phyloP scores from a whole-genome alignment of 140 eudicot species.

The Erigeron philadelphicus region DNA sequence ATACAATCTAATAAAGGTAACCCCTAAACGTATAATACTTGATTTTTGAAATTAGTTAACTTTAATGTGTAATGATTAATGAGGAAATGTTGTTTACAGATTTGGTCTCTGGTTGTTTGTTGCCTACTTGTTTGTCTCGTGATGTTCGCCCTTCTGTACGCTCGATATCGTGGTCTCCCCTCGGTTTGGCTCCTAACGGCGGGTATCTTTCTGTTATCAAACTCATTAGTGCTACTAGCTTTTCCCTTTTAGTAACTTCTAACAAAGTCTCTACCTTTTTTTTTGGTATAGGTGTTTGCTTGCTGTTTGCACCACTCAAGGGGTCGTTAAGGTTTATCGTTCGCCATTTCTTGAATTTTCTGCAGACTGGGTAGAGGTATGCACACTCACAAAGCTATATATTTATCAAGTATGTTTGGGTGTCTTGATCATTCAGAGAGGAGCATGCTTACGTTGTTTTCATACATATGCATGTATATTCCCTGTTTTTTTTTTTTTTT shows the following conservation, averaged over 20 bases:
- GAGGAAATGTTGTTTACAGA: conserved; percentile 35
- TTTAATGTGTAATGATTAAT: not conserved
- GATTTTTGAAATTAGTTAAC: not conserved
- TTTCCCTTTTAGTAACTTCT: not conserved
- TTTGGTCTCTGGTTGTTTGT: conserved; percentile 52
- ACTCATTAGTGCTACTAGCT: not conserved
- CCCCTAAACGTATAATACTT: not conserved
- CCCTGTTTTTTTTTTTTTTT: not conserved
- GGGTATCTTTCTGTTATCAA: conserved; percentile 40
- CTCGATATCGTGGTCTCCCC: conserved; percentile 89
- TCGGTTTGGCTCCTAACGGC: conserved; percentile 62
- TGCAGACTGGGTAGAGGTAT: conserved; percentile 91
- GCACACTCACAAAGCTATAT: conserved; percentile 11
- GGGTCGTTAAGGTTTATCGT: conserved; percentile 71
- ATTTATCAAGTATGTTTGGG: too few relatives aligned
- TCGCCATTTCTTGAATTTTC: conserved; percentile 65
- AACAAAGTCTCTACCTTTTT: not conserved
- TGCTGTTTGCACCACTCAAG: conserved; percentile 87
- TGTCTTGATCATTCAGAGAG: too few relatives aligned
- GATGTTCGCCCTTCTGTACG: conserved; percentile 65
- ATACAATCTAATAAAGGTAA: conserved; percentile 50
- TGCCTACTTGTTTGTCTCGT: conserved; percentile 52
- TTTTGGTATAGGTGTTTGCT: conserved; percentile 60
- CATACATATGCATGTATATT: too few relatives aligned
- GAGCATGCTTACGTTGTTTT: too few relatives aligned